Conservation (phyloP, 768 basidiomycete genomes). For the Leccinum boreale region DNA sequence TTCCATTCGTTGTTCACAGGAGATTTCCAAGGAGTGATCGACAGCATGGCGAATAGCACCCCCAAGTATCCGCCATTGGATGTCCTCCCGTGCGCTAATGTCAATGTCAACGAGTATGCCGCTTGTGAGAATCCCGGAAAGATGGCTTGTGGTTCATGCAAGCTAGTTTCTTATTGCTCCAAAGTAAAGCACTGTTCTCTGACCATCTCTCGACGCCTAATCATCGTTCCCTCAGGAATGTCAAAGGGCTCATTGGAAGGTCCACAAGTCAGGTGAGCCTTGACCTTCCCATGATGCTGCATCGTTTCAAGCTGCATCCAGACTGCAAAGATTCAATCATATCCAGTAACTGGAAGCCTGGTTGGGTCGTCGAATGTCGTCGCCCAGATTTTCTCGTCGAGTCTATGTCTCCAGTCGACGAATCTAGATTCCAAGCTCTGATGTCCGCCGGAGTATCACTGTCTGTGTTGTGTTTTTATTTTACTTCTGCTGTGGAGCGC, state of each 20-base stretch:
- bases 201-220: not conserved
- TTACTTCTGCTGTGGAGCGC: not conserved
- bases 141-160: conserved; percentile 31
- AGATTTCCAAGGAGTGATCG: conserved; percentile 12
- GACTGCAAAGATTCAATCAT: conserved; percentile 25
- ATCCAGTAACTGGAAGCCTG: conserved; percentile 18
- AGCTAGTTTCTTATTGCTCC: conserved; percentile 45
- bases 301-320: not conserved
- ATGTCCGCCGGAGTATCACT: conserved; percentile 28
- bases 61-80: conserved; percentile 26
- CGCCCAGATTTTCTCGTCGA: conserved; percentile 16
- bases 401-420: conserved; percentile 4
- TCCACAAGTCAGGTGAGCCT: conserved; percentile 36
- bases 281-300: not conserved
- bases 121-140: conserved; percentile 32
- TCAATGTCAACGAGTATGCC: conserved; percentile 19
- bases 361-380: conserved; percentile 23
- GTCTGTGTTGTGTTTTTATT: conserved; percentile 1
- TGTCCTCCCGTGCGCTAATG: conserved; percentile 37
- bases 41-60: conserved; percentile 1
- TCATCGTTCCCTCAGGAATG: conserved; percentile 30
- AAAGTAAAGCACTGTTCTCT: conserved; percentile 13
- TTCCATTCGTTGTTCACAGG: conserved; percentile 12
- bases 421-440: conserved; percentile 18
- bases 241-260: conserved; percentile 39